Evolutionary conservation across 1,139 yeast genomes (phyloP), one percentile per base, ranked within the genome.

Genomic region (Yamadazyma diddensiae): DNA sequence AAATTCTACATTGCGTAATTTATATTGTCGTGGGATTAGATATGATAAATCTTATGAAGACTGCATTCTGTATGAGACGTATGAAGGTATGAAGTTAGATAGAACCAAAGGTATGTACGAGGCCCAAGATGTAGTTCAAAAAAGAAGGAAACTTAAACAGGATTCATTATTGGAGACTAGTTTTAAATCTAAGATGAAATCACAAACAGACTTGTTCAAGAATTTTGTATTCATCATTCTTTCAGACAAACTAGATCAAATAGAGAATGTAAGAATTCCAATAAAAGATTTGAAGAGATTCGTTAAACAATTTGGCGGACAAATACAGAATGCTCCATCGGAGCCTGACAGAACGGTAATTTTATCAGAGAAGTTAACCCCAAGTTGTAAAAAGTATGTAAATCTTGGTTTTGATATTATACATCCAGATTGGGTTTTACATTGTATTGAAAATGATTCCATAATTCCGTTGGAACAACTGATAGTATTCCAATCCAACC

Each of bases 1-100:
- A 0, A 83, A 80, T 0, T 67, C 82, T 4, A 85, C 96, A 0
- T 62, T 92, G 16, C 76, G 87, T 42, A 83, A 84, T 45, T 84
- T 92, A 0, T 79, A 87, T 52, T 83, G 90, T 49, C 66, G 82
- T 29, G 49, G 71, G 6, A 64, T 90, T 1, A 57, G 97, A 29
- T 68, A 70, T 2, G 97, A 92, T 51, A 87, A 86, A 47, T 69
- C 77, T 58, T 48, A 48, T 22, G 62, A 60, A 11, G 76, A 75
- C 11, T 70, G 84, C 23, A 63, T 82, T 24, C 73, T 87, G 2
- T 46, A 80, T 10, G 67, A 65, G 16, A 87, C 82, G 20, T 79
- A 78, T 44, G 47, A 52, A 19, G 49, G 51, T 7, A 49, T 70
- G 24, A 70, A 70, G 29, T 49, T 41, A 21, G 42, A 49, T 24